Conservation (phyloP, 2,329 filamentous ascomycete genomes). For the Blastomyces gilchristii region DNA sequence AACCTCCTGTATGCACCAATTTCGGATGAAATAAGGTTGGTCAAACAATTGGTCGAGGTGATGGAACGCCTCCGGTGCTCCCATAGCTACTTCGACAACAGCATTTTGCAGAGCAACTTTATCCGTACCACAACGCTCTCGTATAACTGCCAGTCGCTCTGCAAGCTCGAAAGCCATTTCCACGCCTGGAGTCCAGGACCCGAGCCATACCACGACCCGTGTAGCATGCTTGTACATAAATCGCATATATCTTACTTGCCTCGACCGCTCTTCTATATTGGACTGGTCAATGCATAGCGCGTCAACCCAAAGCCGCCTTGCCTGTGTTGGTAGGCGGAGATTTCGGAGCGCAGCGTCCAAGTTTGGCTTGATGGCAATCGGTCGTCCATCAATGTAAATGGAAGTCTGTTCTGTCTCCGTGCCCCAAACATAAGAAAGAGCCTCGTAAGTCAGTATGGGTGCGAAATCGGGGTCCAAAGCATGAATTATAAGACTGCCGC, state of each 20-base stretch:
- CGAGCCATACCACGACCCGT: slow-evolving; percentile 13
- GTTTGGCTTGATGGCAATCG: slow-evolving; percentile 1
- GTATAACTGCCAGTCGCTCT: neutral
- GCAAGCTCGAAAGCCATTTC: slow-evolving; percentile 9
- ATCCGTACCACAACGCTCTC: neutral
- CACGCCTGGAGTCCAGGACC: slow-evolving; percentile 5
- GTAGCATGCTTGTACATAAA: slow-evolving; percentile 13
- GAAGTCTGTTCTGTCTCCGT: neutral
- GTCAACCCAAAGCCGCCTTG: slow-evolving; percentile 12
- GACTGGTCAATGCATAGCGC: slow-evolving; percentile 15
- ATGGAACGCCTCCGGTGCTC: slow-evolving; percentile 3
- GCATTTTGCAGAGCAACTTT: neutral
- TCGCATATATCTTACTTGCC: slow-evolving; percentile 13
- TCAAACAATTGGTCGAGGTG: slow-evolving; percentile 6
- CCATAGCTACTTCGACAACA: neutral
- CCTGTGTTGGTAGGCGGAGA: slow-evolving; percentile 1
- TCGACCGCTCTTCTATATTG: slow-evolving; percentile 11
- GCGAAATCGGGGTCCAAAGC: neutral
- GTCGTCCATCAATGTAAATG: slow-evolving; percentile 3
- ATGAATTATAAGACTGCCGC: slow-evolving; percentile 1
- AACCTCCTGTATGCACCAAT: slow-evolving; percentile 13
- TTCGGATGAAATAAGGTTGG: slow-evolving; percentile 8
- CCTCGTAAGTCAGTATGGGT: slow-evolving; percentile 4
- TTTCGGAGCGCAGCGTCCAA: slow-evolving; percentile 8
- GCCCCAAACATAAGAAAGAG: slow-evolving; percentile 10